phyloP scores from a whole-genome alignment of 306 rosid genomes.

The Coriaria nepalensis region DNA sequence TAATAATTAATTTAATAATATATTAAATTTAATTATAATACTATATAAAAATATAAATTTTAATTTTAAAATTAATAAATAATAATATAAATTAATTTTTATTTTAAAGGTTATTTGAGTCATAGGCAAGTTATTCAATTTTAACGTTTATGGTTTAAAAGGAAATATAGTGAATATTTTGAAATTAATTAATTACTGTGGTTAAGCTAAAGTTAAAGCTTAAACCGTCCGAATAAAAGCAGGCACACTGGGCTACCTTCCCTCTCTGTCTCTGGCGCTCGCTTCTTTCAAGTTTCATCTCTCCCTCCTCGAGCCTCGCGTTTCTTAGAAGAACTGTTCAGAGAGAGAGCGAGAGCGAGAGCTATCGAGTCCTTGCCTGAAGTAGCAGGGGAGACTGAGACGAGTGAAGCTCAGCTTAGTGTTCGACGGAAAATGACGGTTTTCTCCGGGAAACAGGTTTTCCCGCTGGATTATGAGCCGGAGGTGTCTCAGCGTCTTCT shows the following conservation, averaged over 20 bases:
- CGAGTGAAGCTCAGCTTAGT: background rate
- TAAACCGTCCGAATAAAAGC: conserved; percentile 28
- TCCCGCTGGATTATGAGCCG: conserved; percentile 73
- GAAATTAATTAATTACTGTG: conserved; percentile 2
- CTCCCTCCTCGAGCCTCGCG: conserved; percentile 29
- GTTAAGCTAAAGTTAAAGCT: conserved; percentile 10
- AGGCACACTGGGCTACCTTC: background rate
- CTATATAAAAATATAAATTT: too few species aligned
- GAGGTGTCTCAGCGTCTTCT: conserved; percentile 70
- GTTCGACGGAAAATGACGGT: conserved; percentile 46
- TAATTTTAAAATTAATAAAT: too few species aligned
- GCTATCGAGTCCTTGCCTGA: conserved; percentile 14
- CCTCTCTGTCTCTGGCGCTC: conserved; percentile 39
- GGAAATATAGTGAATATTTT: too few species aligned
- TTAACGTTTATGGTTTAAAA: too few species aligned
- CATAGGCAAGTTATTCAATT: too few species aligned
- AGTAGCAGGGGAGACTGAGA: conserved; percentile 7
- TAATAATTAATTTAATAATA: too few species aligned
- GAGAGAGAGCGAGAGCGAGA: conserved; percentile 2
- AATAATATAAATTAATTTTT: too few species aligned
- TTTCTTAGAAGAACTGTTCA: conserved; percentile 3
- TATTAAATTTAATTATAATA: too few species aligned
- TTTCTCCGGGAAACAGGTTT: conserved; percentile 64
- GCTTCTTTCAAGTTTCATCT: conserved; percentile 36
- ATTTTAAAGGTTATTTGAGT: too few species aligned